A percentile compares a stretch with the other conserved stretches of the same genome.
Evolutionary conservation across 441 rosid genomes (phyloP).

Genomic region (Erysimum cheiri): DNA sequence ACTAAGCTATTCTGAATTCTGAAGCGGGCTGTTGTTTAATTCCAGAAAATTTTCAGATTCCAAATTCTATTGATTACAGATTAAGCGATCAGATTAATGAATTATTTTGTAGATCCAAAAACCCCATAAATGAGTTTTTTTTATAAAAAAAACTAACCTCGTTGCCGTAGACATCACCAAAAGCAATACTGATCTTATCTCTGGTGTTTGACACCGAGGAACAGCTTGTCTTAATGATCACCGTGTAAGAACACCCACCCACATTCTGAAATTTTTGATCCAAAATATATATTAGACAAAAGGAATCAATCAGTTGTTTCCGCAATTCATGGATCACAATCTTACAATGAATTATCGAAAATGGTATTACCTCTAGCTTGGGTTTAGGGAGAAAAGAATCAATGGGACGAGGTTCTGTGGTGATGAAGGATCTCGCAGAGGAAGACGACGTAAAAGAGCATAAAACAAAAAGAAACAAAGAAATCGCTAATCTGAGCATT

Average conservation of each 20-base stretch:
- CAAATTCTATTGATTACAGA: neutral
- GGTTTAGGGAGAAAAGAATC: constrained; percentile 42
- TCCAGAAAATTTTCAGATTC: neutral
- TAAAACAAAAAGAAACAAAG: constrained; percentile 31
- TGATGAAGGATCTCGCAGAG: constrained; percentile 38
- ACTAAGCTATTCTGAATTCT: neutral
- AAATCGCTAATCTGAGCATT: constrained; percentile 37
- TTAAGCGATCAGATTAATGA: neutral
- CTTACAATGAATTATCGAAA: neutral
- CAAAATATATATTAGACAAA: neutral
- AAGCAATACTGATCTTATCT: constrained; percentile 51
- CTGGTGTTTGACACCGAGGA: constrained; percentile 49
- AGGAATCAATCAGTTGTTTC: neutral
- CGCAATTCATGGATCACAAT: constrained; percentile 1
- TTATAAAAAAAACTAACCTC: constrained; percentile 36
- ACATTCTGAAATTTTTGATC: constrained; percentile 22
- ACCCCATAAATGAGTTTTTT: neutral
- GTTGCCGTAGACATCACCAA: constrained; percentile 53
- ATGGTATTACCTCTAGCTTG: constrained; percentile 29
- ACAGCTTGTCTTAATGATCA: constrained; percentile 52
- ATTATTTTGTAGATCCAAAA: constrained; percentile 19
- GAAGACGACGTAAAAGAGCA: constrained; percentile 27
- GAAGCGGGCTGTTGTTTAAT: neutral
- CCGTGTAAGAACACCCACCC: constrained; percentile 47
- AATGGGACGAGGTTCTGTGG: constrained; percentile 33